Conservation (phyloP, 768 basidiomycete species). For the Rhodotorula diobovata region DNA sequence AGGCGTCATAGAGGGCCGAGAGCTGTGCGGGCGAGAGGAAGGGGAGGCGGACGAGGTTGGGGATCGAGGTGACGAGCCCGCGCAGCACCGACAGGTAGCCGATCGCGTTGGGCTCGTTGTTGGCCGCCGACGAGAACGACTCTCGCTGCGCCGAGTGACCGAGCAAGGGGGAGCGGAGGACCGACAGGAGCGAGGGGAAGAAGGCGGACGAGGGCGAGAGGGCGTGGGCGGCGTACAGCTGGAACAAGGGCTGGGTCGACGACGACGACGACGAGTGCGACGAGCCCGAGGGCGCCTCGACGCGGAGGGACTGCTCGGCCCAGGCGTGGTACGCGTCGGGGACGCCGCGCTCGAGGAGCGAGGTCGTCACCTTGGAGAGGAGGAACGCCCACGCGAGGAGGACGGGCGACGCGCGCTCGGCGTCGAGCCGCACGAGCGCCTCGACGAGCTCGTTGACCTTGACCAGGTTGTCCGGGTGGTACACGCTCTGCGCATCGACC, state of each 20-base stretch:
- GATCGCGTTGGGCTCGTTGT: slow-evolving; percentile 38
- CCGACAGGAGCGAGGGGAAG: slow-evolving; percentile 22
- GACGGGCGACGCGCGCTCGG: slow-evolving; percentile 65
- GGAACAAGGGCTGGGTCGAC: slow-evolving; percentile 3
- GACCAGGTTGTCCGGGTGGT: slow-evolving; percentile 53
- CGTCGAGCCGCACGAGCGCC: slow-evolving; percentile 57
- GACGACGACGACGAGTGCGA: neutral
- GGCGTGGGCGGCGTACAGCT: slow-evolving; percentile 30
- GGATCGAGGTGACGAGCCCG: slow-evolving; percentile 35
- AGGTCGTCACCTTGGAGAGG: slow-evolving; percentile 57
- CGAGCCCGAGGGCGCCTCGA: slow-evolving; percentile 24
- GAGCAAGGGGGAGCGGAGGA: slow-evolving; percentile 28
- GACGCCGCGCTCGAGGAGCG: slow-evolving; percentile 39
- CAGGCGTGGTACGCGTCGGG: slow-evolving; percentile 41
- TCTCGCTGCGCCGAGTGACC: slow-evolving; percentile 7
- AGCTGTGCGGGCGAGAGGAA: slow-evolving; percentile 54
- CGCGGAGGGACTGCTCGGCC: slow-evolving; percentile 30
- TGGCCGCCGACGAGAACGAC: slow-evolving; percentile 6
- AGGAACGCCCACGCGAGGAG: slow-evolving; percentile 82
- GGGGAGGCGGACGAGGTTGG: slow-evolving; percentile 36
- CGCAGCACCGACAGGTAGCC: slow-evolving; percentile 44
- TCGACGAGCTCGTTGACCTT: slow-evolving; percentile 58
- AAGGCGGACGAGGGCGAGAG: slow-evolving; percentile 28
- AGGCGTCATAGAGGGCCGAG: slow-evolving; percentile 65
- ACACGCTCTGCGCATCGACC: slow-evolving; percentile 35